A percentile compares a stretch with the other conserved stretches of the same genome.
These are phyloP conservation scores for Dioscorea alata DNA, from an alignment of 106 monocot genomes.

Conservation along the genomic window DNA sequence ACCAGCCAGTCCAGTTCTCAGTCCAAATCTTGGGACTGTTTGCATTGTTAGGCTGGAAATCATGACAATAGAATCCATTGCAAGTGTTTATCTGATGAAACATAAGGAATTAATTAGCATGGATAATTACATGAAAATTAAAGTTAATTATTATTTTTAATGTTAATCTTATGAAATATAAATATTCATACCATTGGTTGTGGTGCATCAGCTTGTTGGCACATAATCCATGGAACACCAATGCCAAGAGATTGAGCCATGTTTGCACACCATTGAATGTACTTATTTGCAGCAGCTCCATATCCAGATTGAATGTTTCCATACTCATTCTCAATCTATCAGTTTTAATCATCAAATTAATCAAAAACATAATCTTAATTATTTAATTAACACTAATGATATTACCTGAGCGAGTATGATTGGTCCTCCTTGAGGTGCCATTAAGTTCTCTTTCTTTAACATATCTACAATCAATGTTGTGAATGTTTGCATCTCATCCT, in stretches of 20 bases:
- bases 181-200: conserved; percentile 22
- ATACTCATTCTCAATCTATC: conserved; percentile 38
- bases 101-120: background rate
- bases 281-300: conserved; percentile 25
- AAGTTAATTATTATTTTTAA: background rate
- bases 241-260: conserved; percentile 24
- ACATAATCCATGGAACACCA: conserved; percentile 39
- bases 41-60: conserved; percentile 38
- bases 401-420: conserved; percentile 27
- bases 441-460: conserved; percentile 27
- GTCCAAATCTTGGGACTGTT: conserved; percentile 70
- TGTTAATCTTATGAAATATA: too few relatives aligned
- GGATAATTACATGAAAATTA: background rate
- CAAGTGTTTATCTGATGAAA: conserved; percentile 57
- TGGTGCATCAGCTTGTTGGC: conserved; percentile 40
- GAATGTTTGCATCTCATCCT: conserved; percentile 35
- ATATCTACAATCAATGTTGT: conserved; percentile 25
- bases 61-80: conserved; percentile 53
- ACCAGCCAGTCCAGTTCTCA: conserved; percentile 87
- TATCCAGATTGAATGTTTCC: conserved; percentile 23
- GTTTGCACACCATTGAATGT: conserved; percentile 32
- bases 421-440: conserved; percentile 35
- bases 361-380: background rate
- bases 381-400: too few relatives aligned
- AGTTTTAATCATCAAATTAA: background rate